Evolutionary conservation across 2,329 filamentous ascomycete species (phyloP), one percentile per base, ranked within the genome.

Genomic region (Beauveria asiatica): DNA sequence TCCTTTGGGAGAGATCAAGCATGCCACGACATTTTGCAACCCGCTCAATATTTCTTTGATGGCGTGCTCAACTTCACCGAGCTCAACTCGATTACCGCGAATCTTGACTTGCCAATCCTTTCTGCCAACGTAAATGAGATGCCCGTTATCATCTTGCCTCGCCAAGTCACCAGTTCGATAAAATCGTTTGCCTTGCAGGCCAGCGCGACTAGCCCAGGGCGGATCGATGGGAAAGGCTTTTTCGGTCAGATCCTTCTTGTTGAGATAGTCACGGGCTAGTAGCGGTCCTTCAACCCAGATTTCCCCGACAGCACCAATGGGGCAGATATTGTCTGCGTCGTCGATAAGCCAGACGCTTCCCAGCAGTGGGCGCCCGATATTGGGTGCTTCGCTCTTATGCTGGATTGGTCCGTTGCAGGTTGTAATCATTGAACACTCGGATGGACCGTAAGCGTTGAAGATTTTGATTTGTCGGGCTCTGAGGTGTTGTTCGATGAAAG

Each of bases 91-190:
- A 61, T 77, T 82, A 30, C 84, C 84, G 37, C 77, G 74, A 16
- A 84, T 68, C 67, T 84, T 84, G 56, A 84, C 74, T 65, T 84
- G 81, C 0, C 75, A 75, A 63, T 84, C 81, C 63, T 79, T 81
- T 25, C 82, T 73, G 51, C 80, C 80, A 52, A 80, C 65, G 56
- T 75, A 79, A 1, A 72, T 63, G 10, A 80, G 65, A 42, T 66
- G 65, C 1, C 55, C 56, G 21, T 59, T 33, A 0, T 67, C 66
- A 44, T 73, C 66, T 30, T 77, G 77, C 55, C 67, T 68, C 4
- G 69, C 76, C 9, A 80, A 68, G 62, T 80, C 78, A 13, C 78
- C 78, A 1, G 77, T 78, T 60, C 74, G 74, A 64, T 79, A 80
- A 8, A 75, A 62, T 5, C 68, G 68, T 17, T 65, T 51, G 49